Conservation (phyloP, 345 rosid species). For the Moricandia arvensis region DNA sequence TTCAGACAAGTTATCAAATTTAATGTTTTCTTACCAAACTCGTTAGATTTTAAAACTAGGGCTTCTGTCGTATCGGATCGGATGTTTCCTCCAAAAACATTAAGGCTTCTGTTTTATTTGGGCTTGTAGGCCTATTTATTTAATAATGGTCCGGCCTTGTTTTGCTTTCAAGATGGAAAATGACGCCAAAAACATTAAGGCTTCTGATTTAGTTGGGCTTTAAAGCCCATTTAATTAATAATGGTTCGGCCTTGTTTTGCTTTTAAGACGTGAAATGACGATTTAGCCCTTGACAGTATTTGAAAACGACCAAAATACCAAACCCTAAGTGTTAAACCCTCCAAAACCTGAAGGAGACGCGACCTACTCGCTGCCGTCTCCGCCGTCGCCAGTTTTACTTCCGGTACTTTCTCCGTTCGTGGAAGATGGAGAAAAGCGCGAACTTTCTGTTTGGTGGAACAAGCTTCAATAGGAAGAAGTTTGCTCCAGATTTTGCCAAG, state of each 20-base stretch:
- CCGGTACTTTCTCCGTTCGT: neutral
- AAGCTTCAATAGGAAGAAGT: slow-evolving; percentile 60
- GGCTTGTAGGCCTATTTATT: too few species aligned
- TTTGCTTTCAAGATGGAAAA: neutral
- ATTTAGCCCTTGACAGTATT: neutral
- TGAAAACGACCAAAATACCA: neutral
- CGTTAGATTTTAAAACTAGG: neutral
- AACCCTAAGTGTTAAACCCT: slow-evolving; percentile 23
- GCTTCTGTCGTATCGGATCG: neutral
- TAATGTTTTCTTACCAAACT: slow-evolving; percentile 30
- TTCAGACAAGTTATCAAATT: slow-evolving; percentile 26
- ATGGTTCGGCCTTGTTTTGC: neutral
- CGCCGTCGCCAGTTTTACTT: slow-evolving; percentile 13
- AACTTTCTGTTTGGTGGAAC: slow-evolving; percentile 83
- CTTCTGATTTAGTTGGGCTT: neutral
- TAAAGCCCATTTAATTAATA: neutral
- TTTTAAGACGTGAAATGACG: neutral
- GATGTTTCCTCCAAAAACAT: neutral
- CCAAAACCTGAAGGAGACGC: neutral
- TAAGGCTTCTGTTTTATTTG: neutral
- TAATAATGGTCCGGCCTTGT: neutral
- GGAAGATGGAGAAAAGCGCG: slow-evolving; percentile 57
- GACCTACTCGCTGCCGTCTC: neutral
- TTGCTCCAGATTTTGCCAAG: slow-evolving; percentile 55
- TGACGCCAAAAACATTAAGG: neutral